Base-by-base conservation (phyloP, 2,329 filamentous ascomycete genomes). In the Diaporthe citrichinensis region DNA sequence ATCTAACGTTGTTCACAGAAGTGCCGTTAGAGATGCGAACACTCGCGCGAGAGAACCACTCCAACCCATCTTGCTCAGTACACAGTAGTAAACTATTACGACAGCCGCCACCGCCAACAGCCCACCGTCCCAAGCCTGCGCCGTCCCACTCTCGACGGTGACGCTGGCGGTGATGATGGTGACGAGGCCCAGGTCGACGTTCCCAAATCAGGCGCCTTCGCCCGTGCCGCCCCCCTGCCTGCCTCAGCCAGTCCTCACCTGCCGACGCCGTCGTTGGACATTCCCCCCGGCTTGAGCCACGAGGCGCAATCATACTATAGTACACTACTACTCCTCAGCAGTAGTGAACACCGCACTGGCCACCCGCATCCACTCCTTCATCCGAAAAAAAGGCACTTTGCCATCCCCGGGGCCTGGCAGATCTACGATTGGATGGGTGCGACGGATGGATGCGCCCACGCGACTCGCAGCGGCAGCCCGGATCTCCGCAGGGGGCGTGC, bases 391-490 rank as follows among this genome's bases (percentile, higher is more conserved):
- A 25, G 20, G 34, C 34, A 61, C 20, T 34, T 67, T 46, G 12
- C 25, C 61, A 49, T 49, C 41, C 23, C 20, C 41, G 39, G 39
- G 41, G 28, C 62, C 15, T 71, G 34, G 36, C 25, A 46, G 51
- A 46, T 71, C 51, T 53, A 55, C 71, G 34, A 73, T 57, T 73
- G 71, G 71, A 51, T 31, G 41, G 68, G 36, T 57, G 58, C 17
- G 55, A 59, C 49, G 69, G 69, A 46, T 39, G n/a, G 34, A 20
- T 44, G 53, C 51, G 17, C 51, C 53, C n/a, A 57, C 15, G 36
- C 53, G 57, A 25, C 71, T 73, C 49, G 44, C 71, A 73, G 71
- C 71, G 15, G n/a, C 58, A 65, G 71, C 57, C 58, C 71, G 49
- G 71, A 65, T 65, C 58, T 39, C 36, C 36, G 71, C 71, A 65